Conservation (phyloP, 2,329 filamentous ascomycete species). For the Conoideocrella luteorostrata region DNA sequence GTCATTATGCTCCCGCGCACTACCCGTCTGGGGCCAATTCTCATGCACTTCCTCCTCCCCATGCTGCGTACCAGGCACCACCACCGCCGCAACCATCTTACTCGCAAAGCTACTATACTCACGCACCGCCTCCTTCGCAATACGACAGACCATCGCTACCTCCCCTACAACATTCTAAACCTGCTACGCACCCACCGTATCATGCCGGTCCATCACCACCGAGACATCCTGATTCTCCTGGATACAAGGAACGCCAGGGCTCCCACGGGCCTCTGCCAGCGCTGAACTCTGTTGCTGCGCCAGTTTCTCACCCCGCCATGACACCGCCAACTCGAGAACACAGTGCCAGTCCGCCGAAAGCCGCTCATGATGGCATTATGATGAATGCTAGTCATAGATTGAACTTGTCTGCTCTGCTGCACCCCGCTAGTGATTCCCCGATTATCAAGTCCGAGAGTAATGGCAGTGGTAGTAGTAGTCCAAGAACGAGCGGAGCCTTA, state of each 20-base stretch:
- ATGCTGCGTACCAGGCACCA: constrained; percentile 21
- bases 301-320: constrained; percentile 22
- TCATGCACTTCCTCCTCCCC: constrained; percentile 19
- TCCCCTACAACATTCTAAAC: constrained; percentile 26
- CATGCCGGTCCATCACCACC: constrained; percentile 30
- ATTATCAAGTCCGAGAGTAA: constrained; percentile 36
- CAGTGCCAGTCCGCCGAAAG: constrained; percentile 43
- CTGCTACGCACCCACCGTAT: constrained; percentile 22
- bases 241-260: constrained; percentile 37
- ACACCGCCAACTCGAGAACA: constrained; percentile 38
- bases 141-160: constrained; percentile 33
- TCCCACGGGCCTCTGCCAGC: constrained; percentile 39
- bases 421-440: constrained; percentile 43
- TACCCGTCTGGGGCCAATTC: constrained; percentile 26
- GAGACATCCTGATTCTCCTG: constrained; percentile 34
- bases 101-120: constrained; percentile 20
- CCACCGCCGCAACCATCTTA: constrained; percentile 21
- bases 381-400: constrained; percentile 29
- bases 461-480: constrained; percentile 37
- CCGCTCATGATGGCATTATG: constrained; percentile 28
- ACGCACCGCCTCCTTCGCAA: constrained; percentile 7
- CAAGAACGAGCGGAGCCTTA: constrained; percentile 20
- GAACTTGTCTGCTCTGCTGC: constrained; percentile 44
- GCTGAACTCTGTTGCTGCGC: constrained; percentile 20
- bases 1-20: constrained; percentile 35